A percentile compares a stretch with the other conserved stretches of the same genome.
These are phyloP conservation scores for Eimeria tenella DNA, from an alignment of 169 alveolate species.

Conservation along the genomic window DNA sequence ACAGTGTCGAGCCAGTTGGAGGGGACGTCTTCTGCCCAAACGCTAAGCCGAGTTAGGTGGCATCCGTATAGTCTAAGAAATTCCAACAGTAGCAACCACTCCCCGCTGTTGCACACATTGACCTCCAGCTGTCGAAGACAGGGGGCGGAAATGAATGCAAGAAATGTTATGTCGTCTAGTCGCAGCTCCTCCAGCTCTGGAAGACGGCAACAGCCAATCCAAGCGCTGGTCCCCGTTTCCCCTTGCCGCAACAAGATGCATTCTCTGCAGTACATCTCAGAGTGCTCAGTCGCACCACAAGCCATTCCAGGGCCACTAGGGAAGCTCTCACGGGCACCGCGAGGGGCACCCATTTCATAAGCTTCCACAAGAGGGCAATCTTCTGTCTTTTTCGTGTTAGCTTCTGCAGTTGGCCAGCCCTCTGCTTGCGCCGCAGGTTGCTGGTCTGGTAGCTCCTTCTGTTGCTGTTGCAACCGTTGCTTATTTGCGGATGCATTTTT, in stretches of 20 bases:
- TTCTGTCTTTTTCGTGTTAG: neutral
- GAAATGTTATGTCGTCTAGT: neutral
- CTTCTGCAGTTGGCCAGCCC: neutral
- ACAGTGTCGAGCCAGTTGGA: too few relatives aligned
- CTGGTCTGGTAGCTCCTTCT: neutral
- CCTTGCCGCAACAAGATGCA: neutral
- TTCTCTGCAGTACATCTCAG: constrained; percentile 1
- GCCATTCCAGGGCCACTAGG: too few relatives aligned
- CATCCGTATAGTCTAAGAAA: neutral
- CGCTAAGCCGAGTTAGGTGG: neutral
- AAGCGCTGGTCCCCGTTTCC: neutral
- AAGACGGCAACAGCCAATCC: neutral
- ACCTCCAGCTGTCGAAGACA: neutral
- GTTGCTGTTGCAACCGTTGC: neutral
- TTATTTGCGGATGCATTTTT: neutral
- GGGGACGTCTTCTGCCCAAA: constrained; percentile 36
- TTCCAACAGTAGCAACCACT: constrained; percentile 12
- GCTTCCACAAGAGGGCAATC: neutral
- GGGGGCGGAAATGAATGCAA: constrained; percentile 3
- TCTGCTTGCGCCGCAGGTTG: neutral
- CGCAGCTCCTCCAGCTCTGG: neutral
- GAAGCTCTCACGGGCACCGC: too few relatives aligned
- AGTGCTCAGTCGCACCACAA: neutral
- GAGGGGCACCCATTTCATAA: neutral
- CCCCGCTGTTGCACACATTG: constrained; percentile 15